Evolutionary conservation across 306 rosid genomes (phyloP), one percentile per base, ranked within the genome.

Genomic region (Sechiopsis laciniata): DNA sequence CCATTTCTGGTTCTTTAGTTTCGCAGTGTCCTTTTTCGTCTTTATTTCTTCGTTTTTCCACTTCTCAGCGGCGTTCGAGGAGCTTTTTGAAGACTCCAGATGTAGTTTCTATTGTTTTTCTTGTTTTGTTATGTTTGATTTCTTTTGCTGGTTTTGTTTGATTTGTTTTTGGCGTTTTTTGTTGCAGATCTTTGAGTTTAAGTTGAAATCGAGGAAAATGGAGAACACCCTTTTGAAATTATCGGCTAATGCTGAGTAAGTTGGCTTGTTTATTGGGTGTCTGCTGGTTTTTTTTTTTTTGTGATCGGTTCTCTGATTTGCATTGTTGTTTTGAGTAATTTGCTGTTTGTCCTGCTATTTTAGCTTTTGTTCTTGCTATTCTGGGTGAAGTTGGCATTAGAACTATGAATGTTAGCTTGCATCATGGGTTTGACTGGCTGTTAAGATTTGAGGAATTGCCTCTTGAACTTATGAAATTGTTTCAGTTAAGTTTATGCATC

Each of bases 161-260:
- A 57, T 81, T 42, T 8, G 46, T 77, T 71, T 0, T 71, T 45
- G 22, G 26, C 6, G 17, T 60, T 14, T 55, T 11, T 59, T 64
- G 64, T 74, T 22, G 66, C 79, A 94, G 97, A 88, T 88, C 87
- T 83, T 77, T 83, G 79, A 84, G 72, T 69, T 58, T 71, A 61
- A 78, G 81, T 73, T 26, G 78, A 76, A 79, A 78, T 67, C 78
- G 21, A 72, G 78, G 55, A 80, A 79, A 84, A 52, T 71, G 72
- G 82, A 74, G 78, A 83, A 55, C 13, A 73, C 91, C 83, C 86
- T 74, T 74, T 80, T 80, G 77, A 76, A 83, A 82, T 77, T 74
- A 10, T 61, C 67, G 58, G 59, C 76, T 58, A 48, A 24, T 81
- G 78, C 61, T 24, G 84, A 83, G 99, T 91, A 24, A 73, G 88